A percentile compares a stretch with the other conserved stretches of the same genome.
Conservation (phyloP, 805 yeast genomes). For the Pichia manshurica region DNA sequence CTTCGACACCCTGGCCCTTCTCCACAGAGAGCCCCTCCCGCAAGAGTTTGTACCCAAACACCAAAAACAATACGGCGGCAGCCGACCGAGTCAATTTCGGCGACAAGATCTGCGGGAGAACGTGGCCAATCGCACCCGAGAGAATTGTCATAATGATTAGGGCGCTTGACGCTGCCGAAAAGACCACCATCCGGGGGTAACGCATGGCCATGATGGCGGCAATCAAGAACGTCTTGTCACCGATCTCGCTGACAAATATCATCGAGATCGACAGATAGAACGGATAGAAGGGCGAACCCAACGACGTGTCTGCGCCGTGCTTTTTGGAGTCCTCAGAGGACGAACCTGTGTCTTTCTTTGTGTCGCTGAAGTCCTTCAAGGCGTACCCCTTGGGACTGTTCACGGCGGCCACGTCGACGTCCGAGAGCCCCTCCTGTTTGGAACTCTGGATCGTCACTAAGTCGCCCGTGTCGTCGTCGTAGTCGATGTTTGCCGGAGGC, state of each 20-base stretch:
- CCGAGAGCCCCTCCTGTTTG: not conserved
- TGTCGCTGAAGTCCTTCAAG: too few species aligned
- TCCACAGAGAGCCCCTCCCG: slow-evolving; percentile 81
- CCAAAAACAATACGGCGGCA: slow-evolving; percentile 75
- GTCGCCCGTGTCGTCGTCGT: slow-evolving; percentile 2
- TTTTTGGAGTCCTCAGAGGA: not conserved
- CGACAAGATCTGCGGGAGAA: slow-evolving; percentile 79
- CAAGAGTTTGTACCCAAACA: slow-evolving; percentile 73
- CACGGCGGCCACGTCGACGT: too few species aligned
- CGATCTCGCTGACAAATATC: slow-evolving; percentile 94
- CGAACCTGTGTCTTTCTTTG: not conserved
- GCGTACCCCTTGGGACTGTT: not conserved
- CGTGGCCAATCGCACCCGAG: slow-evolving; percentile 87
- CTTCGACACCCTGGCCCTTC: slow-evolving; percentile 80
- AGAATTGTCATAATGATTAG: slow-evolving; percentile 85
- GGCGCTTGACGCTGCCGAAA: slow-evolving; percentile 80
- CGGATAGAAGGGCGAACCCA: slow-evolving; percentile 27
- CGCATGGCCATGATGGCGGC: slow-evolving; percentile 99
- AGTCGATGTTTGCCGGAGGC: slow-evolving; percentile 10
- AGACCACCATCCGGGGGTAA: slow-evolving; percentile 76
- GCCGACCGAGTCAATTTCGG: slow-evolving; percentile 71
- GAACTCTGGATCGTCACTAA: slow-evolving; percentile 16
- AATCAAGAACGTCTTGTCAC: slow-evolving; percentile 93
- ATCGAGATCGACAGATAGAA: slow-evolving; percentile 79
- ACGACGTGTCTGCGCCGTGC: not conserved